phyloP scores from a whole-genome alignment of 495 filamentous ascomycete genomes.

The Penicillium samsonianum region DNA sequence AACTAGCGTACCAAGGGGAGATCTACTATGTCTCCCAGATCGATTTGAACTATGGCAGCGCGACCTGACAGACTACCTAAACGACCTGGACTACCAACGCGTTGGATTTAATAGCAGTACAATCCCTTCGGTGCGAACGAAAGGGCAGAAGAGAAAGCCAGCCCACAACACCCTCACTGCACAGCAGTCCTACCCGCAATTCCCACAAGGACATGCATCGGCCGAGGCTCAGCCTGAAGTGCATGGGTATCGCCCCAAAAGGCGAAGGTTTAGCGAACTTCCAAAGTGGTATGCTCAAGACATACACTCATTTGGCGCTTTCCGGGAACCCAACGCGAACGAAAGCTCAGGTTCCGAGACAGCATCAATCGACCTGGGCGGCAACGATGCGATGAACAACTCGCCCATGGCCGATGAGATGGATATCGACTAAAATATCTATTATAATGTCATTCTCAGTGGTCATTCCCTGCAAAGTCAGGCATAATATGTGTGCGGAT shows the following conservation, averaged over 20 bases:
- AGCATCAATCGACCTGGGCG: slow-evolving; percentile 21
- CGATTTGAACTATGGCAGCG: slow-evolving; percentile 34
- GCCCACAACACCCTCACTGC: slow-evolving; percentile 2
- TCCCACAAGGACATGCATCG: not conserved
- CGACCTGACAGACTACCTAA: slow-evolving; percentile 37
- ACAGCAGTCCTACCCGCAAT: not conserved
- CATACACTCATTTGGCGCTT: slow-evolving; percentile 14
- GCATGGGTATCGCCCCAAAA: slow-evolving; percentile 27
- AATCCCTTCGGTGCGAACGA: slow-evolving; percentile 10
- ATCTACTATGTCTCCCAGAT: slow-evolving; percentile 22
- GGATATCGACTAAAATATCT: slow-evolving; percentile 34
- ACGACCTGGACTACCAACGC: slow-evolving; percentile 31
- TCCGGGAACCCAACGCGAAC: slow-evolving; percentile 22
- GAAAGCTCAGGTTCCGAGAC: slow-evolving; percentile 27
- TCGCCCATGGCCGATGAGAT: slow-evolving; percentile 26
- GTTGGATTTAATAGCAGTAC: slow-evolving; percentile 14
- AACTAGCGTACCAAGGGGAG: slow-evolving; percentile 7
- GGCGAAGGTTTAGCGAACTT: slow-evolving; percentile 26
- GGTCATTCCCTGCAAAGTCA: not conserved
- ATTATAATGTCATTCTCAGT: not conserved
- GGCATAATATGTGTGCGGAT: not conserved
- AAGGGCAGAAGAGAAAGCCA: slow-evolving; percentile 47
- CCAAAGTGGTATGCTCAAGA: slow-evolving; percentile 13
- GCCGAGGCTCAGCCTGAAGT: slow-evolving; percentile 16
- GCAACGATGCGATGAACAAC: slow-evolving; percentile 15